These are phyloP conservation scores for Choanephora cucurbitarum DNA, from an alignment of 371 early-diverging fungal genomes.

Conservation along the genomic window DNA sequence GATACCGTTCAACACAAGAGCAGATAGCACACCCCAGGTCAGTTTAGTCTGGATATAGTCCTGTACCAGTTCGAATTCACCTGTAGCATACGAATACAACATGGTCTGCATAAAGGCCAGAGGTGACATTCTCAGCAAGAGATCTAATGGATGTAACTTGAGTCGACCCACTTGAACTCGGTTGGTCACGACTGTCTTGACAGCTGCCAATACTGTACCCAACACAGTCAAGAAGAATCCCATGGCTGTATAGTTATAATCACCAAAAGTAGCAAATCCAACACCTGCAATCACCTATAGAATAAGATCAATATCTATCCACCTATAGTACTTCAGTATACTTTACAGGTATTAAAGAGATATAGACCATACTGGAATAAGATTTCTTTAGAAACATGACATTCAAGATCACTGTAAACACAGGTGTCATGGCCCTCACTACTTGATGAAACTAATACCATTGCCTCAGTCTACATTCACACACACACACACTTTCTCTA, in stretches of 20 bases:
- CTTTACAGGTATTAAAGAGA: conserved; percentile 67
- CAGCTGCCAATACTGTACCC: conserved; percentile 80
- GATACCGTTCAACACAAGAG: conserved; percentile 73
- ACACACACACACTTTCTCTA: no score
- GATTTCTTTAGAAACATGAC: conserved; percentile 57
- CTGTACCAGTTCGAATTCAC: conserved; percentile 64
- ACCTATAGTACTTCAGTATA: no score
- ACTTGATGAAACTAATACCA: conserved; percentile 89
- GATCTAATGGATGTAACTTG: conserved; percentile 82
- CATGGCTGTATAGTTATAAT: conserved; percentile 73
- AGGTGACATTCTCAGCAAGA: conserved; percentile 78
- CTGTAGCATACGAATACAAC: conserved; percentile 64
- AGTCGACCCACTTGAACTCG: conserved; percentile 78
- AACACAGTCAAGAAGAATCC: conserved; percentile 82
- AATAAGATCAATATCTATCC: conserved; percentile 5
- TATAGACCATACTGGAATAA: conserved; percentile 62
- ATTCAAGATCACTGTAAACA: conserved; percentile 76
- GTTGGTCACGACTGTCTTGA: conserved; percentile 88
- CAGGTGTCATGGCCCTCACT: conserved; percentile 85
- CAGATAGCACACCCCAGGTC: conserved; percentile 48
- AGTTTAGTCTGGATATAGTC: conserved; percentile 52
- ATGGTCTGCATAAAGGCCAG: conserved; percentile 79
- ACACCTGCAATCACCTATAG: conserved; percentile 76
- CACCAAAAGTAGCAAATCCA: conserved; percentile 82
- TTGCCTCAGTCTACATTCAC: no score